A percentile compares a stretch with the other conserved stretches of the same genome.
Evolutionary conservation across 352 stramenopile species (phyloP).

Genomic region (Hyaloperonospora brassicae): DNA sequence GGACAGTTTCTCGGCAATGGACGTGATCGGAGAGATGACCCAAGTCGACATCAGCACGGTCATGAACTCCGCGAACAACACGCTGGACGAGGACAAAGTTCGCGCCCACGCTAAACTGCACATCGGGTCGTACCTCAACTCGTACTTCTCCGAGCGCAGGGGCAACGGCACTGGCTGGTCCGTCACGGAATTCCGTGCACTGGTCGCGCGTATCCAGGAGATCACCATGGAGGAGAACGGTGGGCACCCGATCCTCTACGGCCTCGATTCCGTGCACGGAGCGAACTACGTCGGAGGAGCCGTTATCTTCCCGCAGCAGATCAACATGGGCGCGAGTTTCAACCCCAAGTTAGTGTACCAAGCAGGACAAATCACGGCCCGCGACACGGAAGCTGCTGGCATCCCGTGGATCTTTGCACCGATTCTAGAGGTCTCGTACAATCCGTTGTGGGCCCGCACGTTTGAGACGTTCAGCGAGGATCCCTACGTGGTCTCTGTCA

Average conservation of each 20-base stretch:
- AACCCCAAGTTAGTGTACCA: slow-evolving; percentile 66
- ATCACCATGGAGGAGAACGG: slow-evolving; percentile 18
- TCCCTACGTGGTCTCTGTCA: slow-evolving; percentile 66
- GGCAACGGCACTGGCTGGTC: background rate
- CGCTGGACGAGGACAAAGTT: background rate
- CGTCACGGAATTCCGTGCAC: background rate
- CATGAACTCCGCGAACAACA: background rate
- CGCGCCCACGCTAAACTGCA: background rate
- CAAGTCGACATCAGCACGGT: background rate
- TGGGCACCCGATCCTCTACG: slow-evolving; percentile 71
- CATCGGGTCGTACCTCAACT: slow-evolving; percentile 2
- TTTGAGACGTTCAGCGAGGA: slow-evolving; percentile 94
- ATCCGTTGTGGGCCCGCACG: slow-evolving; percentile 83
- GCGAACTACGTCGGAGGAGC: slow-evolving; percentile 81
- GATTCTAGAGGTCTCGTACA: slow-evolving; percentile 80
- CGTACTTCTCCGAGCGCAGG: background rate
- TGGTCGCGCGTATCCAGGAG: slow-evolving; percentile 1
- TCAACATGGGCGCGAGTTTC: slow-evolving; percentile 86
- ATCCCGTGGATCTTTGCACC: slow-evolving; percentile 89
- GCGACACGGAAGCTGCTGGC: slow-evolving; percentile 79
- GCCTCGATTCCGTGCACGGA: slow-evolving; percentile 88
- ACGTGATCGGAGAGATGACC: slow-evolving; percentile 1
- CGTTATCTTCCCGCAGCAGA: slow-evolving; percentile 81
- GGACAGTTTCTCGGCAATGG: background rate
- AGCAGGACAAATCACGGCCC: slow-evolving; percentile 62